phyloP scores from a whole-genome alignment of 176 grass and related monocot genomes.

The Oryza australiensis region DNA sequence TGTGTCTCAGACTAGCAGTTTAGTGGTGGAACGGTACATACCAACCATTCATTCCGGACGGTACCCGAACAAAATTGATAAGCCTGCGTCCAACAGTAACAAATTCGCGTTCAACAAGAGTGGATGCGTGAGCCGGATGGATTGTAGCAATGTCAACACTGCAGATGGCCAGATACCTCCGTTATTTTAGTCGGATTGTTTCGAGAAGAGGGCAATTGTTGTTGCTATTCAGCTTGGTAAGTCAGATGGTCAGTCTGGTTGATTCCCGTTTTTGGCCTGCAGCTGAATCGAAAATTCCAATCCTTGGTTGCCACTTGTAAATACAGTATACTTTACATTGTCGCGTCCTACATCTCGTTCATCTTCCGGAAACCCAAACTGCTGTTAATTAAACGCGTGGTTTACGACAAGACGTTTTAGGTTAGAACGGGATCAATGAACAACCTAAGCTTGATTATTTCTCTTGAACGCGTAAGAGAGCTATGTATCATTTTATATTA shows the following conservation, averaged over 20 bases:
- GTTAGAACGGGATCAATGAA: neutral
- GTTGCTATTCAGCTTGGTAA: neutral
- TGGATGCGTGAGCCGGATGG: too few species aligned
- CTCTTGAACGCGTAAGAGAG: too few species aligned
- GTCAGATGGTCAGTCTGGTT: neutral
- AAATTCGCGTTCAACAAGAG: too few species aligned
- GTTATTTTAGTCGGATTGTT: neutral
- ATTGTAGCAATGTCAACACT: conserved; percentile 25
- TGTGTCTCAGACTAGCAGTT: too few species aligned
- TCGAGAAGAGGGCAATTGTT: neutral
- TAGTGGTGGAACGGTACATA: too few species aligned
- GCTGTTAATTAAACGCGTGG: neutral
- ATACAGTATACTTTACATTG: neutral
- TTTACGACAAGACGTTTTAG: neutral
- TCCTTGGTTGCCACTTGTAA: neutral
- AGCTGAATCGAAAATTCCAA: neutral
- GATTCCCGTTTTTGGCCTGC: neutral
- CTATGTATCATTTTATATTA: too few species aligned
- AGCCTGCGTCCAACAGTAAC: too few species aligned
- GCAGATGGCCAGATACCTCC: neutral
- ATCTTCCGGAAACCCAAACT: too few species aligned
- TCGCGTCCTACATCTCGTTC: too few species aligned
- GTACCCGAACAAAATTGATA: too few species aligned
- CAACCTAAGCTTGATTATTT: neutral
- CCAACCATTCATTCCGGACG: too few species aligned